These are phyloP conservation scores for Arctium minus DNA, from an alignment of 129 eudicot genomes.

Conservation along the genomic window DNA sequence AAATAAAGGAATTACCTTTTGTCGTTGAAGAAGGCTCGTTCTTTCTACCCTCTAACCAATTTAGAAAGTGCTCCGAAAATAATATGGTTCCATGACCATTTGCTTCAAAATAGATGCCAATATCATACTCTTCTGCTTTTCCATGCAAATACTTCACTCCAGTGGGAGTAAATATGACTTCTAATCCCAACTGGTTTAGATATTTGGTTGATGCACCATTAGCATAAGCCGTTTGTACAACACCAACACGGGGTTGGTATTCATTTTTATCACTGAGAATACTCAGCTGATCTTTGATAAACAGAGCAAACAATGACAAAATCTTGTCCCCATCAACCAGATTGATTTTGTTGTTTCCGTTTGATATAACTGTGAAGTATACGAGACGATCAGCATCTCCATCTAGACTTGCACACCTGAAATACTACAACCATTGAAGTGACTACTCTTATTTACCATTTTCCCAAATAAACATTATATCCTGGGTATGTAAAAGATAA, in stretches of 20 bases:
- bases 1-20: slow-evolving; percentile 38
- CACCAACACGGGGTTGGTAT: slow-evolving; percentile 56
- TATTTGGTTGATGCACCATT: slow-evolving; percentile 91
- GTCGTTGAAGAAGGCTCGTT: slow-evolving; percentile 37
- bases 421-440: slow-evolving; percentile 40
- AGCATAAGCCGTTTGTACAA: slow-evolving; percentile 93
- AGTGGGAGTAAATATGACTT: slow-evolving; percentile 79
- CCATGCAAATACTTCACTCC: slow-evolving; percentile 90
- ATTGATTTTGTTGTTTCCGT: slow-evolving; percentile 48
- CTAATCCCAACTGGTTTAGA: slow-evolving; percentile 57
- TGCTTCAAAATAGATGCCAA: slow-evolving; percentile 92
- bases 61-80: slow-evolving; percentile 53
- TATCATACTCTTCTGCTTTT: slow-evolving; percentile 79
- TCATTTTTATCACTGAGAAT: slow-evolving; percentile 36
- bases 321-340: slow-evolving; percentile 96
- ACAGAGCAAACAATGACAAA: slow-evolving; percentile 70
- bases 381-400: slow-evolving; percentile 96
- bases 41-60: slow-evolving; percentile 53
- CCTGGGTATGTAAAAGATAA: too few species aligned
- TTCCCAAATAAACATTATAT: too few species aligned
- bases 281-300: slow-evolving; percentile 64
- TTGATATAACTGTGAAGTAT: slow-evolving; percentile 51
- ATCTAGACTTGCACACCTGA: slow-evolving; percentile 98
- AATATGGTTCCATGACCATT: slow-evolving; percentile 94
- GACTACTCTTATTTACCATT: slow-evolving; percentile 23